phyloP scores from a whole-genome alignment of 495 filamentous ascomycete genomes.

The Penicillium desertorum region DNA sequence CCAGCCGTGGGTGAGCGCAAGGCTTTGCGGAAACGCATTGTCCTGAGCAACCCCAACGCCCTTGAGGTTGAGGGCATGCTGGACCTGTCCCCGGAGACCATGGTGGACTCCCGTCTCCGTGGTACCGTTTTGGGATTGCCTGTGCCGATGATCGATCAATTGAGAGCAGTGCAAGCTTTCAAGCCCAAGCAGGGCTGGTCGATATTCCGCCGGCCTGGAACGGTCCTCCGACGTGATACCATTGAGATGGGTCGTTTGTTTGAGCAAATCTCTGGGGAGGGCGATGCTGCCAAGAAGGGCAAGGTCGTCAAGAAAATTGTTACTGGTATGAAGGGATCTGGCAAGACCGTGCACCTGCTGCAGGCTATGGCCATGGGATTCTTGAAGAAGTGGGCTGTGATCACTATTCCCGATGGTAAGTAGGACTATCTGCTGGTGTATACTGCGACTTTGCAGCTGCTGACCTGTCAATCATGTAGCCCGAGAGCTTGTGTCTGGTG shows the following conservation, averaged over 20 bases:
- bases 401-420: slow-evolving; percentile 88
- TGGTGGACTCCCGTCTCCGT: slow-evolving; percentile 52
- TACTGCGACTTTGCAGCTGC: slow-evolving; percentile 7
- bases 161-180: slow-evolving; percentile 84
- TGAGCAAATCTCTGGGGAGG: slow-evolving; percentile 43
- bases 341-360: slow-evolving; percentile 82
- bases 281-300: slow-evolving; percentile 48
- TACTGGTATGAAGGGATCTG: slow-evolving; percentile 69
- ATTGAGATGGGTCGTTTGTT: slow-evolving; percentile 66
- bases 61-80: slow-evolving; percentile 65
- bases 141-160: slow-evolving; percentile 67
- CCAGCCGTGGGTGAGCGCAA: slow-evolving; percentile 79
- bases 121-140: slow-evolving; percentile 70
- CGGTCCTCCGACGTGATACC: slow-evolving; percentile 72
- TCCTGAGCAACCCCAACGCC: slow-evolving; percentile 91
- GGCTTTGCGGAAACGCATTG: slow-evolving; percentile 79
- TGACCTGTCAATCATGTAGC: slow-evolving; percentile 47
- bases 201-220: slow-evolving; percentile 76
- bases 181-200: slow-evolving; percentile 88
- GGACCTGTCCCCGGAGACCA: slow-evolving; percentile 56
- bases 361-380: slow-evolving; percentile 84
- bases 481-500: slow-evolving; percentile 74
- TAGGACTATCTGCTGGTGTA: slow-evolving; percentile 3
- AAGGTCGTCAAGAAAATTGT: slow-evolving; percentile 64
- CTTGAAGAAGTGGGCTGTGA: slow-evolving; percentile 81